These are phyloP conservation scores for Phaffomyces opuntiae DNA, from an alignment of 805 yeast species.

Conservation along the genomic window DNA sequence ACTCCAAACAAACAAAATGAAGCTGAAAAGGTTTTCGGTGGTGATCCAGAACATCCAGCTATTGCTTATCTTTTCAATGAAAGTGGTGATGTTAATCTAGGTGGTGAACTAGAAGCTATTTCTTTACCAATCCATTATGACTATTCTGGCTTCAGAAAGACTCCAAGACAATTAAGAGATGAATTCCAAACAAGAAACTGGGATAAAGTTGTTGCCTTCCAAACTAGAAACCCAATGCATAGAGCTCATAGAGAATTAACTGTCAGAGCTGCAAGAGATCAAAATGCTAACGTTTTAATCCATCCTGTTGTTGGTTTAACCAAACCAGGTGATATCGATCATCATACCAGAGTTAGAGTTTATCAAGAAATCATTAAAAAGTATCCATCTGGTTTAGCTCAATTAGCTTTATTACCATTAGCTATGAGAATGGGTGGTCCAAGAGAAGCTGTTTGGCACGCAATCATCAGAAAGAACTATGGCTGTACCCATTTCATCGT, in stretches of 20 bases:
- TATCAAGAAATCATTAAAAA: slow-evolving; percentile 88
- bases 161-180: slow-evolving; percentile 83
- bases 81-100: slow-evolving; percentile 81
- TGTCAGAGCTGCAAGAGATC: slow-evolving; percentile 92
- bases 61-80: slow-evolving; percentile 60
- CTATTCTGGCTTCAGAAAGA: slow-evolving; percentile 77
- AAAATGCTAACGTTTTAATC: slow-evolving; percentile 79
- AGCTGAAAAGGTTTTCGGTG: slow-evolving; percentile 85
- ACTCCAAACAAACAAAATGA: slow-evolving; percentile 73
- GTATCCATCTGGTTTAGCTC: slow-evolving; percentile 92
- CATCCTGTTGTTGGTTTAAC: slow-evolving; percentile 97
- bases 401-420: slow-evolving; percentile 78
- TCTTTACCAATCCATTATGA: slow-evolving; percentile 84
- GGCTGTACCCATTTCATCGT: slow-evolving; percentile 97
- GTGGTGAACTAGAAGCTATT: slow-evolving; percentile 83
- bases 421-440: slow-evolving; percentile 99
- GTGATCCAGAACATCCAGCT: slow-evolving; percentile 97
- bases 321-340: slow-evolving; percentile 97
- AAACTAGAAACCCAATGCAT: slow-evolving; percentile 98
- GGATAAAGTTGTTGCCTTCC: slow-evolving; percentile 92
- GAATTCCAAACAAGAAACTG: slow-evolving; percentile 80
- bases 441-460: slow-evolving; percentile 98
- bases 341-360: slow-evolving; percentile 94
- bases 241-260: slow-evolving; percentile 96
- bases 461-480: slow-evolving; percentile 89